These are phyloP conservation scores for Aegilops longissima DNA, from an alignment of 176 grass and related monocot species.

Conservation along the genomic window DNA sequence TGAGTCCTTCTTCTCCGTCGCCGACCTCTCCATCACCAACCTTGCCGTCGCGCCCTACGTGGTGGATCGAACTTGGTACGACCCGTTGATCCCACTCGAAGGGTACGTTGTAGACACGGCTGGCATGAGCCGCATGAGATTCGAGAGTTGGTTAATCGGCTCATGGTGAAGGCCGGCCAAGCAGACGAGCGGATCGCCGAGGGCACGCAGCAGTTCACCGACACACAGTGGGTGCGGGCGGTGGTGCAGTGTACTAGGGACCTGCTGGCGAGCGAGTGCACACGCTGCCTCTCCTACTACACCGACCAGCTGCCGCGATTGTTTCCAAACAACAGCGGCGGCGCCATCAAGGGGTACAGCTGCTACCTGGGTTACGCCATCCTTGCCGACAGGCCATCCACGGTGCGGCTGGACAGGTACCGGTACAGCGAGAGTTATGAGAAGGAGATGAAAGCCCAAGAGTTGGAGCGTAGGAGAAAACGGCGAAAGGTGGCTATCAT, in stretches of 20 bases:
- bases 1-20: constrained; percentile 17
- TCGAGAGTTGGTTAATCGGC: background rate
- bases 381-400: accelerated
- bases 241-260: constrained; percentile 48
- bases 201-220: background rate
- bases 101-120: background rate
- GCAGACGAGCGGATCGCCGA: background rate
- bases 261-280: background rate
- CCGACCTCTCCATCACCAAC: background rate
- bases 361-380: constrained; percentile 25
- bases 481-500: too few species aligned
- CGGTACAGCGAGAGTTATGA: background rate
- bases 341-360: background rate
- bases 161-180: background rate
- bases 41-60: background rate
- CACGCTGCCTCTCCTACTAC: constrained; percentile 2
- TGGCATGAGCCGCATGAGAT: background rate
- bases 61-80: background rate
- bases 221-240: background rate
- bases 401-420: background rate
- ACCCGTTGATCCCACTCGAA: background rate
- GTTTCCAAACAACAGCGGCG: background rate
- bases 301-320: background rate
- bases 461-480: too few species aligned
- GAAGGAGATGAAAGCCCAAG: background rate